Percentiles rank a stretch among this genome's conserved stretches.
phyloP scores from a whole-genome alignment of 169 alveolate species.

The Babesia ovata region DNA sequence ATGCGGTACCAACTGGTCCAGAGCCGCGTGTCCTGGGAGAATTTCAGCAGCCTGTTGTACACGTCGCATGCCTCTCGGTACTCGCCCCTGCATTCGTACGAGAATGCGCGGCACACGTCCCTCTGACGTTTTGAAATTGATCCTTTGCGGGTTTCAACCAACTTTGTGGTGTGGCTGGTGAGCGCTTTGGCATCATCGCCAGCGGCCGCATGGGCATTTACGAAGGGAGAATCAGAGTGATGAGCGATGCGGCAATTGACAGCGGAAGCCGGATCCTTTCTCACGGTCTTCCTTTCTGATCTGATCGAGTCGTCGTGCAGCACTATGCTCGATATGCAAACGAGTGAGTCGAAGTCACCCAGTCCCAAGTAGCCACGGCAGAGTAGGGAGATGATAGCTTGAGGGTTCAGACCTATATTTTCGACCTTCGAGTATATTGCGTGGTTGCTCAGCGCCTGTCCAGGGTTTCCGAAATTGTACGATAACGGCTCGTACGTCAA shows the following conservation, averaged over 20 bases:
- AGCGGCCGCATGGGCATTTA: not conserved
- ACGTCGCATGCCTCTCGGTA: constrained; percentile 49
- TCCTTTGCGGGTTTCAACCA: not conserved
- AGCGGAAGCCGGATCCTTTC: too few species aligned
- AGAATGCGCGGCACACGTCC: constrained; percentile 42
- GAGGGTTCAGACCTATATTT: constrained; percentile 28
- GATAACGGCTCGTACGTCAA: constrained; percentile 23
- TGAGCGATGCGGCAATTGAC: not conserved
- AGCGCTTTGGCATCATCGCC: not conserved
- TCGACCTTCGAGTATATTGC: constrained; percentile 1
- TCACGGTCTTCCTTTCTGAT: not conserved
- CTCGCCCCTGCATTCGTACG: constrained; percentile 54
- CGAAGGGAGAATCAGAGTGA: not conserved
- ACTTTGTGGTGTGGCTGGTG: not conserved
- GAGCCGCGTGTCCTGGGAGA: constrained; percentile 40
- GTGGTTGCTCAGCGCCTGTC: constrained; percentile 21
- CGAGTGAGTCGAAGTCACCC: constrained; percentile 46
- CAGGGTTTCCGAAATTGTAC: constrained; percentile 44
- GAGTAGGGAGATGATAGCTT: constrained; percentile 47
- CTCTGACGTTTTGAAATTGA: constrained; percentile 12
- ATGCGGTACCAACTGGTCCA: constrained; percentile 59
- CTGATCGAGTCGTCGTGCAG: constrained; percentile 19
- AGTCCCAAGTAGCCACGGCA: constrained; percentile 56
- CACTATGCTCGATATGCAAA: constrained; percentile 39
- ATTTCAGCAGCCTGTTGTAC: constrained; percentile 37